Conservation (phyloP, 2,329 filamentous ascomycete species). For the Aspergillus pseudoterreus region DNA sequence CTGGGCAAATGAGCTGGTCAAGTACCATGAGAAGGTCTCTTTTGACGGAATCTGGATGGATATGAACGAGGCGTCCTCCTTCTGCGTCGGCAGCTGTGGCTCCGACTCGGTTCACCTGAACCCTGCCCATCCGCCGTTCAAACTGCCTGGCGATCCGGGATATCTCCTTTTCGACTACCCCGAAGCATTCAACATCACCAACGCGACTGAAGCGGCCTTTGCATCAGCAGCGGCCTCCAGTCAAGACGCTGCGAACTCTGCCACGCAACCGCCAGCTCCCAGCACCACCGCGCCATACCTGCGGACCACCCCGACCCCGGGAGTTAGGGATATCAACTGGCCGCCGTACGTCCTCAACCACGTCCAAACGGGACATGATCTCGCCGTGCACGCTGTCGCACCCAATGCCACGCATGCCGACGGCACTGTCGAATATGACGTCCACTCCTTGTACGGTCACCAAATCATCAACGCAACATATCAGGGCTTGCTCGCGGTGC, state of each 20-base stretch:
- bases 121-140: too few relatives aligned
- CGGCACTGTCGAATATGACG: constrained; percentile 72
- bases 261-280: constrained; percentile 10
- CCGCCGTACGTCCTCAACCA: constrained; percentile 77
- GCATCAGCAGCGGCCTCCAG: constrained; percentile 53
- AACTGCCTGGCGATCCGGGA: not conserved
- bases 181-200: constrained; percentile 66
- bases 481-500: constrained; percentile 61
- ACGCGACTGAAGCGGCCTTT: constrained; percentile 62
- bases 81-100: constrained; percentile 17
- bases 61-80: constrained; percentile 57
- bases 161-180: constrained; percentile 52
- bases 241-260: constrained; percentile 42
- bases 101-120: too few relatives aligned
- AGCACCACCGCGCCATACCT: constrained; percentile 47
- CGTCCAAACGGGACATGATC: constrained; percentile 59
- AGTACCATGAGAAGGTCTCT: constrained; percentile 39
- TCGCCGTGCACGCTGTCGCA: constrained; percentile 68
- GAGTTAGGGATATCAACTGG: constrained; percentile 64
- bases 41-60: constrained; percentile 72
- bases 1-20: constrained; percentile 65
- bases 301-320: constrained; percentile 58
- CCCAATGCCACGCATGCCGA: constrained; percentile 75
- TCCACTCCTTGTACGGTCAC: constrained; percentile 75
- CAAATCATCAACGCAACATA: constrained; percentile 76